phyloP scores from a whole-genome alignment of 2,329 filamentous ascomycete genomes.

The Truncatella angustata region DNA sequence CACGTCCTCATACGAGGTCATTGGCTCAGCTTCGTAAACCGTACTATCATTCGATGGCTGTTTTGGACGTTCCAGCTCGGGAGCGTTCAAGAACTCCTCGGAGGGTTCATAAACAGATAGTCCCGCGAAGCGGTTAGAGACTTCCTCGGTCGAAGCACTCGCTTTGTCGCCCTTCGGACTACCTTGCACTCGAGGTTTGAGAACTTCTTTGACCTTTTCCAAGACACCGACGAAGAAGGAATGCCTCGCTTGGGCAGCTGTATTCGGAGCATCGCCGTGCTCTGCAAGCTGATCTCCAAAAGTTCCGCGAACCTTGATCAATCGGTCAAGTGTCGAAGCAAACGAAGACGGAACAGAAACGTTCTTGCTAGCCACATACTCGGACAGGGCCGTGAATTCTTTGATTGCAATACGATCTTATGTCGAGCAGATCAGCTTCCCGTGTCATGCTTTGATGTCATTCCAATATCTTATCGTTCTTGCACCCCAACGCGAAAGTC shows the following conservation, averaged over 20 bases:
- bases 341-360: constrained; percentile 29
- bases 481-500: too few relatives aligned
- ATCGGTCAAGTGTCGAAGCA: constrained; percentile 29
- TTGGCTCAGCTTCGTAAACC: constrained; percentile 31
- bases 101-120: constrained; percentile 37
- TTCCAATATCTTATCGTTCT: too few relatives aligned
- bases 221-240: constrained; percentile 33
- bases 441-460: too few relatives aligned
- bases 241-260: constrained; percentile 26
- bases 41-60: constrained; percentile 14
- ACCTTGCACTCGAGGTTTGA: constrained; percentile 23
- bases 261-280: constrained; percentile 13
- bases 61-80: constrained; percentile 21
- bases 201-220: constrained; percentile 29
- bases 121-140: constrained; percentile 32
- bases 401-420: too few relatives aligned
- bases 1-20: constrained; percentile 21
- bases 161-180: neutral
- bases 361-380: constrained; percentile 30
- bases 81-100: constrained; percentile 32
- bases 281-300: constrained; percentile 23
- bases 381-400: constrained; percentile 37
- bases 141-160: neutral
- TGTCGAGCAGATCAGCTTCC: too few relatives aligned
- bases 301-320: constrained; percentile 32